Evolutionary conservation across 2,329 filamentous ascomycete species (phyloP), one percentile per base, ranked within the genome.

Genomic region (Byssochlamys sp.): DNA sequence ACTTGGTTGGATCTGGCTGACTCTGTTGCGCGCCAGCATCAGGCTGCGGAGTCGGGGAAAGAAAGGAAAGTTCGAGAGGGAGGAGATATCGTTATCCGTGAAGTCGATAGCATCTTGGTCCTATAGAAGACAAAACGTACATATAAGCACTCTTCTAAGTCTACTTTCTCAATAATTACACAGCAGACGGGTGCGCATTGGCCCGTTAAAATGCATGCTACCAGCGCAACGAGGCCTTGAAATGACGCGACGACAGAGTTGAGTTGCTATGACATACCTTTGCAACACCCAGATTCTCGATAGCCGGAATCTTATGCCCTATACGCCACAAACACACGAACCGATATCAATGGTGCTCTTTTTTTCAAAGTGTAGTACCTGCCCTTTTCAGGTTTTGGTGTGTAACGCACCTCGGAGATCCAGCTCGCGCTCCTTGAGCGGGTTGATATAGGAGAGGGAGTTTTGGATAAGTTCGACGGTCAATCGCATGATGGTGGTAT

Each of bases 381-480:
- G 89, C 82, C 86, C 90, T 90, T 95, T 90, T 88, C 88, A 84
- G 78, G 70, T 64, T 63, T 63, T 67, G 60, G 64, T 59, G 59
- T 63, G 56, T 61, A 62, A 84, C 91, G 85, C 89, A 97, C 94
- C 94, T 96, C 94, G 87, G 70, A 99, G 90, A 81, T 97, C 91
- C 75, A 99, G 85, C 84, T 99, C 94, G 77, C 94, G 90, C 83
- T 99, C 94, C 80, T 94, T 95, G 76, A 99, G 84, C 74, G 92
- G 91, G 78, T 97, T 99, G 78, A 97, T 88, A 82, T 96, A 99
- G 75, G 92, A 96, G 66, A 96, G 88, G 72, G 94, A 96, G 76
- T 85, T 86, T 77, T 90, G 85, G 78, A 99, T 95, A 70, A 97
- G 86, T 76, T 97, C 94, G 66, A 90, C 87, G 62, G 92, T 96